Evolutionary conservation across 495 filamentous ascomycete species (phyloP).

Genomic region (Chaetomium fimeti): DNA sequence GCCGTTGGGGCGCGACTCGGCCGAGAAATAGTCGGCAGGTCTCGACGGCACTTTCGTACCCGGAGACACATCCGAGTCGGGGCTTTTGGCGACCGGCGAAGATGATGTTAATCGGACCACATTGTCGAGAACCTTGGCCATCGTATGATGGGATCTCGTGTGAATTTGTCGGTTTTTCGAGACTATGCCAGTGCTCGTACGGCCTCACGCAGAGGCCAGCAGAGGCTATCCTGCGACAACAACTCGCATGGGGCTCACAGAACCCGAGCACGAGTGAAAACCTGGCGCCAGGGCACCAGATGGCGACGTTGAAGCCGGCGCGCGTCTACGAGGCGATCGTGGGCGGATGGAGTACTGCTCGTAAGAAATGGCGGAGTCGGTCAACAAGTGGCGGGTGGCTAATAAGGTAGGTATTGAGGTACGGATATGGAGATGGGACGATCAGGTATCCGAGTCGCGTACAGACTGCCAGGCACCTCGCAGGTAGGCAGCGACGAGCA

Average conservation of each 20-base stretch:
- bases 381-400: neutral
- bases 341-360: neutral
- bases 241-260: constrained; percentile 42
- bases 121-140: constrained; percentile 34
- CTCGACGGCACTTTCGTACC: constrained; percentile 34
- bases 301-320: neutral
- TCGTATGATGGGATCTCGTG: constrained; percentile 22
- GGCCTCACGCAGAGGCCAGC: constrained; percentile 49
- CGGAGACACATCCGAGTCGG: constrained; percentile 44
- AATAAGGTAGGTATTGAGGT: too few species aligned
- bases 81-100: constrained; percentile 36
- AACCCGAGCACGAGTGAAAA: neutral
- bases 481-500: neutral
- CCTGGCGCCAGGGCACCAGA: neutral
- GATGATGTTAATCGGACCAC: constrained; percentile 30
- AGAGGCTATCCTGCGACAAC: constrained; percentile 43
- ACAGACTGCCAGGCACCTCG: neutral
- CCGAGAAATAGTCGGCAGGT: constrained; percentile 42
- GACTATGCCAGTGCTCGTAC: constrained; percentile 43
- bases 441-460: too few species aligned
- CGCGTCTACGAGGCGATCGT: neutral
- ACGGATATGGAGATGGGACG: neutral
- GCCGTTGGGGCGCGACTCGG: constrained; percentile 13
- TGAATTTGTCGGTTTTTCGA: constrained; percentile 9
- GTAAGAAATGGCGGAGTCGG: neutral